Base-by-base conservation (phyloP, 75 land plant genomes). In the Picea glauca region DNA sequence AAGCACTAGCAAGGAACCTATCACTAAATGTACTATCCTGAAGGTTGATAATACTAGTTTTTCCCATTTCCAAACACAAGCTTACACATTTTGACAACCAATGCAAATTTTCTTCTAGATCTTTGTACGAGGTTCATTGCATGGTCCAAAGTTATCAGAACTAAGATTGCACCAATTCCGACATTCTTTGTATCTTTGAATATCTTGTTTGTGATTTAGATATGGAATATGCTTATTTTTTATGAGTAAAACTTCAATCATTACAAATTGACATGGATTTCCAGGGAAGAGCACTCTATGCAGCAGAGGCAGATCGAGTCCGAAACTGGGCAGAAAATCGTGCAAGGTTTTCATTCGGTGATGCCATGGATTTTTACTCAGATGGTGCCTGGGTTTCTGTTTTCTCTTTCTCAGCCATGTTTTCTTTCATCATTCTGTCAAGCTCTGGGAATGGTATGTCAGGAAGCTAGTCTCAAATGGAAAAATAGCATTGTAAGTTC, bases 351-450 rank as follows among this genome's bases (percentile, higher is more conserved):
- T 89, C 94, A 5, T 88, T 93, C 76, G 89, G 96, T 20, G 98
- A 92, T 83, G 99, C 99, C 67, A 93, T 97, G 94, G 98, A 95
- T 80, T 86, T 93, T 84, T 94, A 93, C 75, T 90, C 98, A n/a
- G 93, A 97, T 79, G 89, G 87, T 76, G 82, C 98, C 4, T 95
- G 91, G 98, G 90, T 97, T 30, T 93, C 99, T 54, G 92, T 97
- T 60, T 91, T 97, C 81, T 97, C 99, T 12, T 90, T 97, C 11
- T 93, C 99, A 32, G 92, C 93, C 20, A 89, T 97, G 13, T 97
- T 93, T 83, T 93, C 98, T 58, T 97, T 93, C 87, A 89, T 97
- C 5, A 94, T 97, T 46, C 92, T 96, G 13, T 91, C 98, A 2
- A 91, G 84, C 73, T 73, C 89, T 17, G 78, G 61, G 13, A 78